Evolutionary conservation across 768 basidiomycete species (phyloP), one percentile per base, ranked within the genome.

Genomic region (Russula sp.): DNA sequence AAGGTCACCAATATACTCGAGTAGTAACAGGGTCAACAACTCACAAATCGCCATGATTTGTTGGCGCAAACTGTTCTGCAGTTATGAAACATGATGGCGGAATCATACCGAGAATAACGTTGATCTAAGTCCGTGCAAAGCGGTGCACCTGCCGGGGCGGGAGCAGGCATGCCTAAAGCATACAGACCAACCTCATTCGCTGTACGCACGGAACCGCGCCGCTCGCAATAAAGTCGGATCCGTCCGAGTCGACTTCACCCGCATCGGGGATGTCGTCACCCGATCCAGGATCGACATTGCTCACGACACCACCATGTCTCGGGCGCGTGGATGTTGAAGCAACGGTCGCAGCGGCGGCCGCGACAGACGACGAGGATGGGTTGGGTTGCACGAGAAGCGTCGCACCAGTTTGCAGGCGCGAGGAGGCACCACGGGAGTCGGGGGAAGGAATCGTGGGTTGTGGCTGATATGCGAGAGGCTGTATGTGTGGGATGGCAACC

Each of bases 331-430:
- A 68, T 0, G 66, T 80, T 2, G 81, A 73, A 0, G 78, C 71
- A 18, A 66, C 64, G 14, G 66, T 82, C 77, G n/a, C n/a, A n/a
- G 72, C 64, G 10, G 70, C 66, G 1, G 82, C 70, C 9, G 67
- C 59, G 5, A 67, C 47, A 2, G 72, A 59, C 18, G 74, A 38
- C 0, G 71, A 74, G 38, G 77, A 73, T 9, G 83, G 68, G 68
- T 91, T 83, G 20, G 96, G 96, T 69, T 99, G 96, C 73, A 98
- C 81, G 66, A 99, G 83, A 7, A 93, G 83, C 0, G 92, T 88
- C 3, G 88, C 80, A 14, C 96, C 96, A 0, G 95, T 95, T 32
- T 90, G 85, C 55, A 98, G 76, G 18, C 96, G 83, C 6, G 94
- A 89, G 0, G n/a, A 0, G 38, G 48, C 1, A 69, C 61, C 2